A percentile compares a stretch with the other conserved stretches of the same genome.
These are phyloP conservation scores for Solanum infundibuliforme DNA, from an alignment of 257 asterid species.

Conservation along the genomic window DNA sequence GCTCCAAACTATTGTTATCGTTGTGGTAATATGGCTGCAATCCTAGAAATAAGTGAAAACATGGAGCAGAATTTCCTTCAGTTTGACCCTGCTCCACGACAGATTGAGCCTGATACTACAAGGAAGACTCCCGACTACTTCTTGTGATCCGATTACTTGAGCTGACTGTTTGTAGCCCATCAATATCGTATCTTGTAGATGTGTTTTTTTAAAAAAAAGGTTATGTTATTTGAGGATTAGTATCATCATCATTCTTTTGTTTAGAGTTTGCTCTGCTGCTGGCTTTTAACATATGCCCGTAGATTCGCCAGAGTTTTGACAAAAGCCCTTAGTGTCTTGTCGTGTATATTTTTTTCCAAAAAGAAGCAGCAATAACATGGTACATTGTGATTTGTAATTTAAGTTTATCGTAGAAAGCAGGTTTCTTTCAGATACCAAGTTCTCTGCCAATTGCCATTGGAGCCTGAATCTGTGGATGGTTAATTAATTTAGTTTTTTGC, in stretches of 20 bases:
- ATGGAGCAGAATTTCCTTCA: constrained; percentile 96
- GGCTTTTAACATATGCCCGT: constrained; percentile 34
- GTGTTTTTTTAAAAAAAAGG: constrained; percentile 39
- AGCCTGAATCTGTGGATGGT: neutral
- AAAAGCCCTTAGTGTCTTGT: constrained; percentile 30
- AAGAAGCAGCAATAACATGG: constrained; percentile 36
- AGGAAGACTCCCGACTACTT: constrained; percentile 95
- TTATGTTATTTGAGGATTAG: constrained; percentile 49
- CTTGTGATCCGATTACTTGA: constrained; percentile 38
- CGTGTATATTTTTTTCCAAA: constrained; percentile 43
- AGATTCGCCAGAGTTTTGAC: constrained; percentile 25
- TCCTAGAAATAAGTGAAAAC: constrained; percentile 84
- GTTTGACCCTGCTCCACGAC: constrained; percentile 96
- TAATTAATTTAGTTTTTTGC: neutral
- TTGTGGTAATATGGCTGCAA: constrained; percentile 98
- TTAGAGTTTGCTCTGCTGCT: constrained; percentile 39
- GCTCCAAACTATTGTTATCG: constrained; percentile 97
- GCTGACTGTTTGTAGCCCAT: constrained; percentile 17
- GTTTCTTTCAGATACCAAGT: neutral
- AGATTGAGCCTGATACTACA: constrained; percentile 88
- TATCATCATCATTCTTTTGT: constrained; percentile 37
- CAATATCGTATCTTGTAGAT: constrained; percentile 46
- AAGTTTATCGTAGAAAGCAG: constrained; percentile 1
- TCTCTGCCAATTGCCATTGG: neutral
- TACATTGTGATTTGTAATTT: constrained; percentile 37